Base-by-base conservation (phyloP, 805 yeast species). In the Kazachstania bromeliacearum region DNA sequence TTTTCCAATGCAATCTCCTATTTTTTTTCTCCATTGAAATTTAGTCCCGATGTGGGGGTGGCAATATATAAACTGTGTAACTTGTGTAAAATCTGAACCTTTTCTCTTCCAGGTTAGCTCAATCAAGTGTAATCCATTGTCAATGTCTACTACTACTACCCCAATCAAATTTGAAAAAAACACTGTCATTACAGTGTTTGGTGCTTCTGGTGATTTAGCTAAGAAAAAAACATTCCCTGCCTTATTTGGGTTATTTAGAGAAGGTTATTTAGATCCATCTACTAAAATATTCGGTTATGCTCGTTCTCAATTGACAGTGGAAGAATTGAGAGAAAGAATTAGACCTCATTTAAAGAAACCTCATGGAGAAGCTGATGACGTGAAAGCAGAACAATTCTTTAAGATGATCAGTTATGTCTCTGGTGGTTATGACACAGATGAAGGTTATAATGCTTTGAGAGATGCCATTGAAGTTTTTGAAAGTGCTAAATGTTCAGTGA, bases 141-240 rank as follows among this genome's bases (percentile, higher is more conserved):
- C n/a, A n/a, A n/a, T n/a, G n/a, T 26, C 28, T 26, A 26, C 18
- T 8, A 15, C 19, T 13, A 10, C 34, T 18, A 32, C 31, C n/a
- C 36, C 31, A n/a, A 52, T 52, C 21, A 53, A 52, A 41, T 81
- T 81, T 59, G 77, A 73, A 42, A 74, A 79, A 44, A 65, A 81
- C 61, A 77, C 83, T 6, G 69, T 75, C 28, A 70, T 87, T 49
- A 83, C 79, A 17, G 94, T 87, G 17, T 82, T 87, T 51, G 96
- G 96, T 36, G 96, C 96, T 32, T 82, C 94, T 20, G 96, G 96
- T 36, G 96, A 87, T 59, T 68, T 87, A 47, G 95, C 96, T 38
- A 85, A 85, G 66, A 87, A 88, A 77, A 87, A 87, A 66, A 88
- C 96, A 2, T 85, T 83, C 63, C 94, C 94, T 9, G 89, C 89